Evolutionary conservation across 1,284 basidiomycete genomes (phyloP).

Genomic region (Boletus smithii): DNA sequence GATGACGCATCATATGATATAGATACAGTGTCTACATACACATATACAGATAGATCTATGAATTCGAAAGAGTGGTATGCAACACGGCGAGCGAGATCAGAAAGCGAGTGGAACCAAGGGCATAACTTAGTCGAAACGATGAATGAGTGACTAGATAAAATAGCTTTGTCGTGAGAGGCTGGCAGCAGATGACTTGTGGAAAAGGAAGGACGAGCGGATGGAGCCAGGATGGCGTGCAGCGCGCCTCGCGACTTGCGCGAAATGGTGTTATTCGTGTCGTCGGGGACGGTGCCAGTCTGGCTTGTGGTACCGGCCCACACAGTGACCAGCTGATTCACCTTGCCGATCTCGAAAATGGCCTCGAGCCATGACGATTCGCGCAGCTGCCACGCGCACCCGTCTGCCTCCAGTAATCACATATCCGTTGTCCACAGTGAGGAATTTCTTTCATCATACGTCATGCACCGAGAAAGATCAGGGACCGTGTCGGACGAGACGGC

Average conservation of each 20-base stretch:
- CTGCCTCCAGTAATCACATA: background rate
- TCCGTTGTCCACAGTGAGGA: background rate
- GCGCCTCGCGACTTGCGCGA: constrained; percentile 14
- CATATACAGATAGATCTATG: too few relatives aligned
- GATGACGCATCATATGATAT: too few relatives aligned
- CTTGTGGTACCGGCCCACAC: too few relatives aligned
- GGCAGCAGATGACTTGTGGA: background rate
- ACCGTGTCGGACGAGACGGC: constrained; percentile 24
- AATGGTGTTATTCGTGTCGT: background rate
- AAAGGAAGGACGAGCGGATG: background rate
- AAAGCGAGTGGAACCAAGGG: too few relatives aligned
- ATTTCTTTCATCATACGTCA: background rate
- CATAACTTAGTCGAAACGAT: constrained; percentile 20
- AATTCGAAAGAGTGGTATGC: constrained; percentile 9
- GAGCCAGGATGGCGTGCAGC: background rate
- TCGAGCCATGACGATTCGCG: too few relatives aligned
- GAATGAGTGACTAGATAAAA: background rate
- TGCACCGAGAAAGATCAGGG: constrained; percentile 4
- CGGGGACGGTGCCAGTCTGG: background rate
- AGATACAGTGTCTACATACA: too few relatives aligned
- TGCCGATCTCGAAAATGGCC: too few relatives aligned
- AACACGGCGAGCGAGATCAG: too few relatives aligned
- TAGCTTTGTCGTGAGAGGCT: background rate
- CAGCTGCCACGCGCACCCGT: background rate
- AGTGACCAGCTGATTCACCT: background rate